Evolutionary conservation across 176 grass and related monocot genomes (phyloP).

Genomic region (Triticum monococcum): DNA sequence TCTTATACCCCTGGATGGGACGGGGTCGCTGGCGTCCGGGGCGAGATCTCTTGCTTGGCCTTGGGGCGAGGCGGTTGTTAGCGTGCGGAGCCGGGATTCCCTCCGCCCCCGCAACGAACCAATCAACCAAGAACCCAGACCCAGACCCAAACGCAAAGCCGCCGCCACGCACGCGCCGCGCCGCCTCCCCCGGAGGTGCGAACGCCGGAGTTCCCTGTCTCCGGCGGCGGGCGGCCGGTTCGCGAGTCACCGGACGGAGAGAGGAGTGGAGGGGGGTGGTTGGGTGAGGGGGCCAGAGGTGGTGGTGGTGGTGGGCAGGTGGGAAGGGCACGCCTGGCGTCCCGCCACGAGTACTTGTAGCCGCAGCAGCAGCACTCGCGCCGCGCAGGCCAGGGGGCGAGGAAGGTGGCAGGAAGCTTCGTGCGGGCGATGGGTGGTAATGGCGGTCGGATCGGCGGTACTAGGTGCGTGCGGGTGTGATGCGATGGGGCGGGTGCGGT

Average conservation of each 20-base stretch:
- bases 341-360: not conserved
- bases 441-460: not conserved
- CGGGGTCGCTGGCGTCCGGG: not conserved
- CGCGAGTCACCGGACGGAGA: not conserved
- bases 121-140: not conserved
- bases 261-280: not conserved
- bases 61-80: not conserved
- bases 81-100: not conserved
- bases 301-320: slow-evolving; percentile 5
- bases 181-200: not conserved
- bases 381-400: not conserved
- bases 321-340: slow-evolving; percentile 26
- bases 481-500: not conserved
- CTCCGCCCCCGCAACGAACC: not conserved
- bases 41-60: not conserved
- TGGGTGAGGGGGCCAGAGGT: not conserved
- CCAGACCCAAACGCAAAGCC: not conserved
- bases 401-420: slow-evolving; percentile 51
- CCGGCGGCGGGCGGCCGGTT: not conserved
- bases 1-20: slow-evolving; percentile 6
- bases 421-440: no score
- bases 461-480: not conserved
- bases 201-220: not conserved
- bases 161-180: not conserved
- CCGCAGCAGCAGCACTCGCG: not conserved